phyloP scores from a whole-genome alignment of 306 rosid genomes.

The Oxytropis ochrocephala region DNA sequence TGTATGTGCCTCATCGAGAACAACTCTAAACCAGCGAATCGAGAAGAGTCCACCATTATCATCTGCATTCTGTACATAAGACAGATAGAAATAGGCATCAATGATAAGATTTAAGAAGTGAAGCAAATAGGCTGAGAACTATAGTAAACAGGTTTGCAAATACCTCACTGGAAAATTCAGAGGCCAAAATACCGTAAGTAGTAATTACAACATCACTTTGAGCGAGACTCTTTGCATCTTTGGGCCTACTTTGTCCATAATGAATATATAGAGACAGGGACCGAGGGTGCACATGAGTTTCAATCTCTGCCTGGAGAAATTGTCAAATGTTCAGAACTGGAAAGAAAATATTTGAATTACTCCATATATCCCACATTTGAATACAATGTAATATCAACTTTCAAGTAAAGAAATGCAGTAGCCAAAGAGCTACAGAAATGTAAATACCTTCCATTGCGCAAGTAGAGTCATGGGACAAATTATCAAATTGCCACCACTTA shows the following conservation, averaged over 20 bases:
- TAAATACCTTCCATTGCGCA: conserved; percentile 90
- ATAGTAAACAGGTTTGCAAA: conserved; percentile 21
- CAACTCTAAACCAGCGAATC: conserved; percentile 86
- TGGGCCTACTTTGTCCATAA: conserved; percentile 86
- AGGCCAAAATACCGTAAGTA: conserved; percentile 80
- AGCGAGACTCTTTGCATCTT: conserved; percentile 68
- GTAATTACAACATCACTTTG: conserved; percentile 82
- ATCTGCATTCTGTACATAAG: conserved; percentile 53
- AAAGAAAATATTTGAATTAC: not conserved
- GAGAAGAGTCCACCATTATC: conserved; percentile 74
- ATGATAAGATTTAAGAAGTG: conserved; percentile 8
- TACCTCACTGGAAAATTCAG: conserved; percentile 86
- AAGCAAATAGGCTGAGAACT: conserved; percentile 11
- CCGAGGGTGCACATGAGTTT: conserved; percentile 74
- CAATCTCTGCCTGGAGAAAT: conserved; percentile 80
- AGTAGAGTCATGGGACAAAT: conserved; percentile 92
- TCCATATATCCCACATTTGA: not conserved
- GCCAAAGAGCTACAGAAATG: conserved; percentile 9
- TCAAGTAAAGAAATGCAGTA: conserved; percentile 15
- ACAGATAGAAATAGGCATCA: conserved; percentile 16
- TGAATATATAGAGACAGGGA: conserved; percentile 72
- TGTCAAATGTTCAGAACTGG: conserved; percentile 26
- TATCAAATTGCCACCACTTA: conserved; percentile 73
- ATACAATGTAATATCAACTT: conserved; percentile 3
- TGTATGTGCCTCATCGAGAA: conserved; percentile 95